A percentile compares a stretch with the other conserved stretches of the same genome.
Conservation (phyloP, 148 eudicot species). For the Linanthus parryae region DNA sequence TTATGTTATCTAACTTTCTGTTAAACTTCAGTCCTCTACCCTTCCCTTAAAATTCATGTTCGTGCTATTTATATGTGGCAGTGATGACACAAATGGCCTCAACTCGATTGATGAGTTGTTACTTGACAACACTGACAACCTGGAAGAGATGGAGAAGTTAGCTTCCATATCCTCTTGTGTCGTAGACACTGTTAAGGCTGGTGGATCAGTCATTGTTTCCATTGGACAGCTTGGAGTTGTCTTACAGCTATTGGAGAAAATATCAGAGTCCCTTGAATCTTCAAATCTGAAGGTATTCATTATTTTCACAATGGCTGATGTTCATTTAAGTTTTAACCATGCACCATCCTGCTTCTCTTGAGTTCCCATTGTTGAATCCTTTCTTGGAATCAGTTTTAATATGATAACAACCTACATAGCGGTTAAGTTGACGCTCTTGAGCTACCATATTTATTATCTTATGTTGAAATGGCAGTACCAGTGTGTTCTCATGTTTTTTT, state of each 20-base stretch:
- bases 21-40: not conserved
- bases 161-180: slow-evolving; percentile 56
- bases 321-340: no score
- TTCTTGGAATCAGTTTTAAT: no score
- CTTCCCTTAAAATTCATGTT: not conserved
- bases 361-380: no score
- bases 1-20: not conserved
- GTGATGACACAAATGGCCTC: slow-evolving; percentile 17
- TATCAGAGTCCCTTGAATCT: slow-evolving; percentile 42
- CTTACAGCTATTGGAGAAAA: slow-evolving; percentile 65
- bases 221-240: slow-evolving; percentile 63
- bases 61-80: slow-evolving; percentile 17
- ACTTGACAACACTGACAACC: slow-evolving; percentile 42
- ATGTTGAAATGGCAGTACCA: no score
- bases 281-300: slow-evolving; percentile 43
- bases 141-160: slow-evolving; percentile 66
- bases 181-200: slow-evolving; percentile 55
- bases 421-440: no score
- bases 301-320: no score
- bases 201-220: slow-evolving; percentile 80
- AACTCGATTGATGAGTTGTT: slow-evolving; percentile 20
- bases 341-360: no score
- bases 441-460: no score
- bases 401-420: no score
- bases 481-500: no score